Evolutionary conservation across 176 grass and related monocot genomes (phyloP).

Genomic region (Thalia dealbata): DNA sequence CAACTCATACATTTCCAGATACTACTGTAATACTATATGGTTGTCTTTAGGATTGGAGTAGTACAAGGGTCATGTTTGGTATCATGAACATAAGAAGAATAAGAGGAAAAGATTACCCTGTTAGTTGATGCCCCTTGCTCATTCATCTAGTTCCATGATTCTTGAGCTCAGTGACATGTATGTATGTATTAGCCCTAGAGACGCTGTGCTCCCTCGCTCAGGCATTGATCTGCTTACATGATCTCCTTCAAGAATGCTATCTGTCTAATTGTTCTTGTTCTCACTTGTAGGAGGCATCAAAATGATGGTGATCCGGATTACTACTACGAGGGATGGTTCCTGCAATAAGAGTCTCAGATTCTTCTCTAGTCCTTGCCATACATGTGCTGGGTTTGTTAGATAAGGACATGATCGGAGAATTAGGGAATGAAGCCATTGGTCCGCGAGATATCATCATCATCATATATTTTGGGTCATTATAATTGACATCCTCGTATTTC

Average conservation of each 20-base stretch:
- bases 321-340: background rate
- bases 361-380: conserved; percentile 12
- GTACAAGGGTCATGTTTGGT: no score
- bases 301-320: background rate
- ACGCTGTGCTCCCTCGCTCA: no score
- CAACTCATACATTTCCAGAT: background rate
- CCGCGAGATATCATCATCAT: conserved; percentile 8
- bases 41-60: no score
- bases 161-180: no score
- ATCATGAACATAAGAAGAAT: background rate
- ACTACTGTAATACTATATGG: no score
- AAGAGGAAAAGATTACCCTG: background rate
- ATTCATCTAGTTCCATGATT: background rate
- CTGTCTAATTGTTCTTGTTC: background rate
- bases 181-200: no score
- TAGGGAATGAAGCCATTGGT: conserved; percentile 28
- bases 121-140: background rate
- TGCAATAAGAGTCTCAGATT: background rate
- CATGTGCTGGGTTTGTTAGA: conserved; percentile 11
- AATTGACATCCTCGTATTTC: conserved; percentile 5
- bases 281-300: conserved; percentile 12
- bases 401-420: conserved; percentile 15
- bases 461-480: conserved; percentile 12
- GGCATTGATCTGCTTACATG: no score
- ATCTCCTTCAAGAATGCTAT: no score